Evolutionary conservation across 108 stramenopile species (phyloP).

Genomic region (Discostella stelligeroides): DNA sequence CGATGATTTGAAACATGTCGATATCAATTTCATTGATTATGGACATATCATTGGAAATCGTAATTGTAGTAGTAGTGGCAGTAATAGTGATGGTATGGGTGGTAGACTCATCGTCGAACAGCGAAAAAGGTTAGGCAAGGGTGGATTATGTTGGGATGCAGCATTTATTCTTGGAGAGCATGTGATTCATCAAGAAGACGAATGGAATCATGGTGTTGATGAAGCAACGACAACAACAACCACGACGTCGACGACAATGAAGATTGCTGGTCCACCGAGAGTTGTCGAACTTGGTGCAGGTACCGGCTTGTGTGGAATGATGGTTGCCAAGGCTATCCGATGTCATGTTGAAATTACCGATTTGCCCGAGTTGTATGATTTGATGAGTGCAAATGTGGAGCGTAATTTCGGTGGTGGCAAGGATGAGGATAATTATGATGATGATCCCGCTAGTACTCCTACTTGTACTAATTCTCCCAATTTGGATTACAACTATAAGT

Average conservation of each 20-base stretch:
- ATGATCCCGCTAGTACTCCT: slow-evolving; percentile 27
- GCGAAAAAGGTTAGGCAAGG: slow-evolving; percentile 73
- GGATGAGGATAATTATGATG: slow-evolving; percentile 39
- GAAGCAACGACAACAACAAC: background rate
- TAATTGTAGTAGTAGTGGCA: too few species aligned
- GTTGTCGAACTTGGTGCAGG: slow-evolving; percentile 85
- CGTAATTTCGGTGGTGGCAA: slow-evolving; percentile 37
- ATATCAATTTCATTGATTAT: slow-evolving; percentile 69
- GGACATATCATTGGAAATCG: slow-evolving; percentile 18
- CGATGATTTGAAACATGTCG: slow-evolving; percentile 86
- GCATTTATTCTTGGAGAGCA: slow-evolving; percentile 77
- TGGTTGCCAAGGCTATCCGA: slow-evolving; percentile 56
- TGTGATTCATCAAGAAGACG: slow-evolving; percentile 45
- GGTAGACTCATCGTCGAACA: slow-evolving; percentile 66
- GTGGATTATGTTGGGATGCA: slow-evolving; percentile 85
- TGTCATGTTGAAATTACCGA: slow-evolving; percentile 70
- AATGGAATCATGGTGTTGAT: slow-evolving; percentile 29
- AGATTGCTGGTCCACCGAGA: slow-evolving; percentile 41
- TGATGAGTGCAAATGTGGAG: slow-evolving; percentile 58
- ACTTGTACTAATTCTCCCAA: background rate
- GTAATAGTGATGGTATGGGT: too few species aligned
- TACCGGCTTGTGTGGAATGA: slow-evolving; percentile 71
- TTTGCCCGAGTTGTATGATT: slow-evolving; percentile 60
- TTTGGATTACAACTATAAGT: background rate
- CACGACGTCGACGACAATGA: slow-evolving; percentile 52